These are phyloP conservation scores for Sclerotinia glacialis DNA, from an alignment of 2,329 filamentous ascomycete species.

Conservation along the genomic window DNA sequence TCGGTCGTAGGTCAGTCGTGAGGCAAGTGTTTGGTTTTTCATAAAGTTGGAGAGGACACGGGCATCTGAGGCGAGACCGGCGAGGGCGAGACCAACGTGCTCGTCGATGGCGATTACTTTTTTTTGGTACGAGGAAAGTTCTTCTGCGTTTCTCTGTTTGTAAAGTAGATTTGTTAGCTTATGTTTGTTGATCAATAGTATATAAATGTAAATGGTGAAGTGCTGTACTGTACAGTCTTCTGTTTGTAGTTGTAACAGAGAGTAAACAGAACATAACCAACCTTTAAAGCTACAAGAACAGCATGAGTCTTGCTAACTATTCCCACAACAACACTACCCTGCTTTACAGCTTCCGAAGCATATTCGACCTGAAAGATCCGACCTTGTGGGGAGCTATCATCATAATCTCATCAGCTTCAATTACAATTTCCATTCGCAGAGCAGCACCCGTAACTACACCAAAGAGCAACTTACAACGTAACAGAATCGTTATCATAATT, in stretches of 20 bases:
- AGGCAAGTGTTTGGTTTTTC: constrained; percentile 97
- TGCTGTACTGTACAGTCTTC: background rate
- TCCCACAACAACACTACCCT: constrained; percentile 95
- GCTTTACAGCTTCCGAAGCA: constrained; percentile 97
- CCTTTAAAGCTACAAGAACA: constrained; percentile 95
- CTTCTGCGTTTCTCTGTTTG: constrained; percentile 91
- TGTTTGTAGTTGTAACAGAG: background rate
- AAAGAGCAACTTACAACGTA: constrained; percentile 75
- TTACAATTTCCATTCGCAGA: background rate
- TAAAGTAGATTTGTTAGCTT: background rate
- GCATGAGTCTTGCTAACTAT: constrained; percentile 97
- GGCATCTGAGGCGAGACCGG: constrained; percentile 93
- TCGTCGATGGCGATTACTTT: constrained; percentile 97
- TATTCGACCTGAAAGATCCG: constrained; percentile 99
- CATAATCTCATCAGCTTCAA: constrained; percentile 32
- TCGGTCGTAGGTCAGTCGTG: constrained; percentile 92
- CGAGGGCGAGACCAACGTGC: constrained; percentile 92
- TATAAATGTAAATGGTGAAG: too few relatives aligned
- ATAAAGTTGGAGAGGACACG: constrained; percentile 99
- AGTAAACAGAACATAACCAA: constrained; percentile 42
- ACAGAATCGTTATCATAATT: constrained; percentile 99
- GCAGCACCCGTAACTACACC: background rate
- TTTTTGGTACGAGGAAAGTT: constrained; percentile 99
- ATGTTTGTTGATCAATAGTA: background rate
- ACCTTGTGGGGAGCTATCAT: constrained; percentile 88